Conservation (phyloP, 2,329 filamentous ascomycete species). For the Cordyceps pruinosa region DNA sequence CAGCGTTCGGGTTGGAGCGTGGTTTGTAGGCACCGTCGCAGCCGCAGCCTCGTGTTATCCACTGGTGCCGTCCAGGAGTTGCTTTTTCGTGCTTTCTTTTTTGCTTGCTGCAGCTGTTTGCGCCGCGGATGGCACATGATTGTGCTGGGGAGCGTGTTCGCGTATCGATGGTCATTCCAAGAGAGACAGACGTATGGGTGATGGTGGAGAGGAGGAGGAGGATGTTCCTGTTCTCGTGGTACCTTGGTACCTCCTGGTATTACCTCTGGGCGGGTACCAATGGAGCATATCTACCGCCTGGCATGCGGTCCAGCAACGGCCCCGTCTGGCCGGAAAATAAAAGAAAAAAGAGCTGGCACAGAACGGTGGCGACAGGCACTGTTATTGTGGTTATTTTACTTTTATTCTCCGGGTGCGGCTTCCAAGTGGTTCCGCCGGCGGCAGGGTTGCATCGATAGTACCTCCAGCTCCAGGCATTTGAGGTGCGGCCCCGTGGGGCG, state of each 20-base stretch:
- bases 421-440: background rate
- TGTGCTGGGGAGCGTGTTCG: background rate
- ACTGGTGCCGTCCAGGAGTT: background rate
- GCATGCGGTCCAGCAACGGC: background rate
- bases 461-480: too few relatives aligned
- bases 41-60: background rate
- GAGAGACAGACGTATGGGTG: background rate
- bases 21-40: background rate
- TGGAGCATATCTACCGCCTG: too few relatives aligned
- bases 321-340: background rate
- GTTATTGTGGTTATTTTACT: background rate
- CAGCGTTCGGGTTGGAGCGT: too few relatives aligned
- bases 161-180: conserved; percentile 7
- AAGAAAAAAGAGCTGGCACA: background rate
- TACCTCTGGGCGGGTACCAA: too few relatives aligned
- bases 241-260: too few relatives aligned
- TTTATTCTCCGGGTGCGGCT: background rate
- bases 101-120: background rate
- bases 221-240: background rate
- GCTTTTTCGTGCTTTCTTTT: background rate
- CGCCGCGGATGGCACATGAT: background rate
- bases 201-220: background rate
- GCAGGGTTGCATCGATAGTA: background rate
- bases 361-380: background rate
- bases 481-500: background rate